A percentile compares a stretch with the other conserved stretches of the same genome.
Conservation (phyloP, 139 green algal genomes). For the Coccomyxa sp. region DNA sequence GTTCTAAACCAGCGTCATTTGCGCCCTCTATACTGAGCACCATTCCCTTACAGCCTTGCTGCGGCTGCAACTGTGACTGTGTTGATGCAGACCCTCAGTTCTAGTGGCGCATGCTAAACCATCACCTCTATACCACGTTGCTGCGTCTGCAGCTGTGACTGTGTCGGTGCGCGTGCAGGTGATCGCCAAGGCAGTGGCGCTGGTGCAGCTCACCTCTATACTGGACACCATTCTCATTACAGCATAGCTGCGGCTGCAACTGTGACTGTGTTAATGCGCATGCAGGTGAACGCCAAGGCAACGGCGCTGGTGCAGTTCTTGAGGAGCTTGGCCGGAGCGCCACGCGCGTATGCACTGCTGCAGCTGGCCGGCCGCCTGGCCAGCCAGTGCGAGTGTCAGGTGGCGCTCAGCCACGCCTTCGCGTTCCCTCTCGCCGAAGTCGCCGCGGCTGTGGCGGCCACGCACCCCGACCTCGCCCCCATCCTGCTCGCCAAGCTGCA, state of each 20-base stretch:
- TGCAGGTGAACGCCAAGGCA: slow-evolving; percentile 52
- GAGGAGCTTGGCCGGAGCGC: slow-evolving; percentile 17
- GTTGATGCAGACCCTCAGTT: too few species aligned
- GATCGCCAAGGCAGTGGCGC: too few species aligned
- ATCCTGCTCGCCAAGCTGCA: slow-evolving; percentile 47
- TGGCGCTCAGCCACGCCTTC: slow-evolving; percentile 50
- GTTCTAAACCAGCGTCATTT: too few species aligned
- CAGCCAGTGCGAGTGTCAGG: slow-evolving; percentile 54
- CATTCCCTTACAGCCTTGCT: neutral
- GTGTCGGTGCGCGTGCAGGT: too few species aligned
- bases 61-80: neutral
- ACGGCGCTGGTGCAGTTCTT: slow-evolving; percentile 42
- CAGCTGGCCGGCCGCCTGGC: slow-evolving; percentile 56
- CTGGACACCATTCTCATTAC: neutral
- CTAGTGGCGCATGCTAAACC: too few species aligned
- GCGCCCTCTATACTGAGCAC: too few species aligned
- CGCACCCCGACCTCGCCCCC: slow-evolving; percentile 46
- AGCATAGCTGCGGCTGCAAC: neutral
- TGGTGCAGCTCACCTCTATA: too few species aligned
- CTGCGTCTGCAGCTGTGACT: too few species aligned
- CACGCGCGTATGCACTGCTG: slow-evolving; percentile 41
- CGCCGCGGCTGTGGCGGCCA: slow-evolving; percentile 43
- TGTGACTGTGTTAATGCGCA: neutral
- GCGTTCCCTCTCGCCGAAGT: slow-evolving; percentile 65
- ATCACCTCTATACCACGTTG: too few species aligned